Conservation (phyloP, 75 land plant genomes). For the Sequoiadendron giganteum region DNA sequence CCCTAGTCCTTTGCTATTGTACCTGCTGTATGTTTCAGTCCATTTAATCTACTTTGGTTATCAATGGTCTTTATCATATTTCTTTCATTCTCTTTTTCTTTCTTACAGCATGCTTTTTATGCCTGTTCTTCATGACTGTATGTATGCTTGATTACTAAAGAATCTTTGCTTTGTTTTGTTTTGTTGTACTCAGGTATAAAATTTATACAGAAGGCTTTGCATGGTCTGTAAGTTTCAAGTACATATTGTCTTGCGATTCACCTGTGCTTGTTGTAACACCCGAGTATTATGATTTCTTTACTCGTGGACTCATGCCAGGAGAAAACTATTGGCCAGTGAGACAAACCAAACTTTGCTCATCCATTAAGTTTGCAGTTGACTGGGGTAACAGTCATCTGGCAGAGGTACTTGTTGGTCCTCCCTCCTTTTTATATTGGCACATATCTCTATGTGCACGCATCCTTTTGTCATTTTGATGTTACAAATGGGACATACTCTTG, state of each 20-base stretch:
- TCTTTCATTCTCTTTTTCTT: too few relatives aligned
- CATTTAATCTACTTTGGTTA: too few relatives aligned
- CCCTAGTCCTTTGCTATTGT: too few relatives aligned
- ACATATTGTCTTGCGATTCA: slow-evolving; percentile 72
- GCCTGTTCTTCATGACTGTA: slow-evolving; percentile 2
- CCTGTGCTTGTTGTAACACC: slow-evolving; percentile 50
- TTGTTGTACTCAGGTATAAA: slow-evolving; percentile 49
- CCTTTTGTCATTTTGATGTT: neutral
- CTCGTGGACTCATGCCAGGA: slow-evolving; percentile 58
- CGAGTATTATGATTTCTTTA: slow-evolving; percentile 68
- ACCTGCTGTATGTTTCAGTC: too few relatives aligned
- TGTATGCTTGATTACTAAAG: neutral
- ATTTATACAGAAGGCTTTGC: slow-evolving; percentile 81
- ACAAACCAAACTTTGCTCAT: slow-evolving; percentile 35
- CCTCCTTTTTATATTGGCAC: neutral
- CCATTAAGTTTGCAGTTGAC: slow-evolving; percentile 64
- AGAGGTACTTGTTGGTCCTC: slow-evolving; percentile 35
- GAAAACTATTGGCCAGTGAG: slow-evolving; percentile 57
- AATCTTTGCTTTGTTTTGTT: neutral
- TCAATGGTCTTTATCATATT: too few relatives aligned
- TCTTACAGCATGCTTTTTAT: neutral
- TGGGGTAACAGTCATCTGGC: slow-evolving; percentile 65
- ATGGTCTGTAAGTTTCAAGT: slow-evolving; percentile 90
- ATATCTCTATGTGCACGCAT: neutral
- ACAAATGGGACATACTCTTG: neutral